Evolutionary conservation across 495 filamentous ascomycete genomes (phyloP), one percentile per base, ranked within the genome.

Genomic region (Hypoxylon cercidicola): DNA sequence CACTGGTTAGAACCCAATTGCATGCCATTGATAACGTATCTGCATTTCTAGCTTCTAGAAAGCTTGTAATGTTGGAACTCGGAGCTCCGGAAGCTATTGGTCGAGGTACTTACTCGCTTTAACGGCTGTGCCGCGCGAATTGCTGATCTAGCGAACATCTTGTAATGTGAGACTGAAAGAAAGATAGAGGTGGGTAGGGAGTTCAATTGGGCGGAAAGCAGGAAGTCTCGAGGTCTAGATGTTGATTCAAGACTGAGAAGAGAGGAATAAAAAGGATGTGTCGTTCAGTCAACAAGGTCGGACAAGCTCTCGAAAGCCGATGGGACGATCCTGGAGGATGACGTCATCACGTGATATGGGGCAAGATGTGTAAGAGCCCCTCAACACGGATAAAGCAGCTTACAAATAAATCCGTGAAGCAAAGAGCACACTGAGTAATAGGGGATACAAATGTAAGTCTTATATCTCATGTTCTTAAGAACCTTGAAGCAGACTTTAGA

Each of bases 71-170:
- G 15, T 16, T 34, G 18, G 47, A 66, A 46, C 58, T 66, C 61
- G 46, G 68, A 60, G 57, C 39, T 57, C 45, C 54, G 54, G 49
- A 45, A 55, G 46, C 41, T 40, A 30, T 56, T 20, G 55, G n/a
- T 16, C 37, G 57, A 37, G 35, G 7, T 41, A 76, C 80, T 66
- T 74, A 82, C 80, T 56, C 68, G 72, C 53, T 74, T 80, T 44
- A 81, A 61, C 66, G 78, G 80, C 74, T 81, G 80, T 13, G 77
- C 78, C 56, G 74, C 75, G 55, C 77, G 73, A 51, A 80, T 73
- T 21, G 73, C 73, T 47, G 76, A 74, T 74, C 80, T 73, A 30
- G 77, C 73, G 50, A 82, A 81, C 80, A 82, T 82, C 12, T 51
- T 75, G 41, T 18, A 35, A 7, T 56, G 34, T 68, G 11, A 48